Evolutionary conservation across 108 stramenopile species (phyloP), one percentile per base, ranked within the genome.

Genomic region (Chaetoceros muelleri): DNA sequence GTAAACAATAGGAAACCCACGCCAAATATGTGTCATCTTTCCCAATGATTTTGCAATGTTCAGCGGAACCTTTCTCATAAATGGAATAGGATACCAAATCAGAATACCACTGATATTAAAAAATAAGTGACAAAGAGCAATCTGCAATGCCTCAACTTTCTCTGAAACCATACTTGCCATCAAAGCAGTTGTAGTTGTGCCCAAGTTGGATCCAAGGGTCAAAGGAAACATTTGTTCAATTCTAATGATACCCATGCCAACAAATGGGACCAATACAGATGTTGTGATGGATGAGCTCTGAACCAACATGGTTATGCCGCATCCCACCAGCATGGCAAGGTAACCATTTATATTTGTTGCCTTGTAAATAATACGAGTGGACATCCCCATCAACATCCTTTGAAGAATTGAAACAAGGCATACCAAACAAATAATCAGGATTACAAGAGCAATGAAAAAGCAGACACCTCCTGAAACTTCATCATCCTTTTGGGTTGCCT

Each of bases 161-260:
- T 66, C 68, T 22, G 72, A 62, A 22, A 78, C 77, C 62, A 84
- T 51, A 3, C 77, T 61, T 24, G 82, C 76, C 30, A 83, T 26
- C 20, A 83, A 18, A 2, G 53, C 76, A 24, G 82, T 80, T 44
- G 75, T 52, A 0, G 79, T 82, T 13, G 85, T 82, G 16, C 85
- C 85, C 48, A 86, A 80, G 64, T 86, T 86, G 52, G 85, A 79
- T 19, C 85, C 85, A 0, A 86, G 71, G 30, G 81, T 83, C 19
- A 87, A 48, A 19, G 85, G 85, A 31, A 69, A 62, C 85, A 87
- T 87, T 48, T 68, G 60, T 18, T 67, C 60, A 0, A 85, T 55
- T 10, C 55, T 62, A 34, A 85, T 67, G 8, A 65, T 59, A 30
- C 66, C 78, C 21, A 85, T 50, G 26, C 80, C 83, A 20, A 81